Evolutionary conservation across 345 rosid genomes (phyloP), one percentile per base, ranked within the genome.

Genomic region (Corymbia maculata): DNA sequence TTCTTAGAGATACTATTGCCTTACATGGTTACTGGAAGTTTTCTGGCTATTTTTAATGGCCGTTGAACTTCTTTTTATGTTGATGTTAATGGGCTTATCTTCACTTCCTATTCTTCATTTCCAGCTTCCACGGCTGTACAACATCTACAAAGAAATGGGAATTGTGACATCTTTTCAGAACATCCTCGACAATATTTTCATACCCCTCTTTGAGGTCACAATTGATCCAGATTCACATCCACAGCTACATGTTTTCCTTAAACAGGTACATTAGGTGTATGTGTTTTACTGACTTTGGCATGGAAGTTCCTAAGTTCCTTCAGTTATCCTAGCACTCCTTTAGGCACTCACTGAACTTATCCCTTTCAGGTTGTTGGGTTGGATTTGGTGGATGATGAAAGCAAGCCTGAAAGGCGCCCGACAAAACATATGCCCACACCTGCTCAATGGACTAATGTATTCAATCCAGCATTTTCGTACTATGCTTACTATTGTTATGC

Each of bases 391-490:
- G 99, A 98, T 91, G 99, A 98, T 89, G 99, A 98, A 93, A 98
- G 98, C 94, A 98, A 98, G 92, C 99, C 99, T 86, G 99, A 98
- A 94, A 96, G 99, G 88, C 99, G 99, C 75, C 99, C 99, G 57
- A 98, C 99, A 13, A 98, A 98, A 91, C 99, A 98, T 94, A 98
- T 98, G 99, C 99, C 99, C 79, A 97, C 99, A 51, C 99, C 99
- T n/a, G 94, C 92, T 89, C 97, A 98, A 87, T 98, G 99, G 99
- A 98, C 98, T 86, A 98, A 98, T 75, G 97, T 93, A 36, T 98
- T 95, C 92, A 98, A 98, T 90, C 99, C 99, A 86, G 98, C 99
- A 30, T 98, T 89, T 92, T 97, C 99, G 13, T 98, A 98, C 91
- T 98, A 98, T 90, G 97, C 89, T 22, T 97, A 98, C 90, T 98